Evolutionary conservation across 495 filamentous ascomycete genomes (phyloP), one percentile per base, ranked within the genome.

Genomic region (Acidiella bohemica): DNA sequence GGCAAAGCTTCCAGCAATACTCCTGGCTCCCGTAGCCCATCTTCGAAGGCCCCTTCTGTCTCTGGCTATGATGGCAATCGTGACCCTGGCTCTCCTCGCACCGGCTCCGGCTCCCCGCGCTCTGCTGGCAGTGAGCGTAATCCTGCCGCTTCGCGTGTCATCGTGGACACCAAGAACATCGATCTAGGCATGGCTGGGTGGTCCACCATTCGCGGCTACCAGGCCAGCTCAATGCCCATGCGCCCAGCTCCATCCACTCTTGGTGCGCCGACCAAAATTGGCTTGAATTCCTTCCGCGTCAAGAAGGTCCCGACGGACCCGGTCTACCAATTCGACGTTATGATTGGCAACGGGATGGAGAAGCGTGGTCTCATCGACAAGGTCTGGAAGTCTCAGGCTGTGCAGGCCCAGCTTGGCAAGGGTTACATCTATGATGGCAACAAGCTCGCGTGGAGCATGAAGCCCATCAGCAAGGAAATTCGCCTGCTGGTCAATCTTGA

Each of bases 311-410:
- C 73, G 0, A 68, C 51, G 14, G 63, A 57, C 5, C 62, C 65
- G 0, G 67, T 94, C 32, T 76, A 73, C 41, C 86, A 94, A 60
- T 96, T 85, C 46, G 87, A 94, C 64, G 84, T 93, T 18, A 53
- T 60, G n/a, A 65, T 86, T 40, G 70, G 70, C 20, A 72, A 65
- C 19, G 75, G 75, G 19, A 56, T 49, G n/a, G 74, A 76, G 32
- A 77, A 76, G 53, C 65, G 68, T 12, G 66, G 66, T 10, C 60
- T 84, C 5, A 69, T 82, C 44, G 75, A 74, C 53, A 81, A 80
- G 52, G 64, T 81, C 27, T 95, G 87, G 85, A 58, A 72, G 11
- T 76, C 73, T 8, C 58, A 70, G 5, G 58, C 58, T 0, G 62
- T 84, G 14, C 67, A 80, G 55, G 37, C 53, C 0, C 55, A 55